Base-by-base conservation (phyloP, 2,329 filamentous ascomycete species). In the Neonectria magnoliae region DNA sequence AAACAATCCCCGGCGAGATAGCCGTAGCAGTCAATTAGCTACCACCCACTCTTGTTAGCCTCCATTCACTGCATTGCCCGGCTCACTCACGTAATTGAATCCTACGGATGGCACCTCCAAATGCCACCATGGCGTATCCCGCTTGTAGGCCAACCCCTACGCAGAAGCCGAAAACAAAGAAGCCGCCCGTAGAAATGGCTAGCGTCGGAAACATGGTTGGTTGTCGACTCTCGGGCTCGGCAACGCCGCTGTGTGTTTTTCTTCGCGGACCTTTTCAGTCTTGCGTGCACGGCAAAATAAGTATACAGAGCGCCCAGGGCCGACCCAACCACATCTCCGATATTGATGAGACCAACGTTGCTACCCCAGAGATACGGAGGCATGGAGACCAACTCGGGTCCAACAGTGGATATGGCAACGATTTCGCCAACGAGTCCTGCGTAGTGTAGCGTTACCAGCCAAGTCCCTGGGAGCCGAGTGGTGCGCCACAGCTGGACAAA, bases 21-120 rank as follows among this genome's bases (percentile, higher is more conserved):
- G 1, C 77, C 74, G 66, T 87, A 87, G 0, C 83, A 77, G 41
- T 87, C 85, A 38, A 87, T 85, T 4, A 87, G 68, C 81, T 84
- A 59, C n/a, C 29, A 31, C 6, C 16, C 2, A 7, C 31, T 45
- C 3, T 54, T 8, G n/a, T 33, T 13, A 36, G 41, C 33, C 33
- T 25, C 16, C 27, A 22, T 31, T 5, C 22, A 4, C n/a, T 6
- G 33, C 14, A 11, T n/a, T 42, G 20, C 1, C 16, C 11, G 8
- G 36, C 2, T 16, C 13, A 73, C 78, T 78, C 57, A 81, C 79
- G 57, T 81, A 81, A 65, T 74, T 78, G 66, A 80, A 81, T 10
- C 78, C 80, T 9, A 80, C 70, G 0, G 77, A 77, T 1, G 79
- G 78, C n/a, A 80, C 75, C 54, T 81, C 77, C 79, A 70, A 81